These are phyloP conservation scores for Bipolaris cookei DNA, from an alignment of 2,329 filamentous ascomycete genomes.

Conservation along the genomic window DNA sequence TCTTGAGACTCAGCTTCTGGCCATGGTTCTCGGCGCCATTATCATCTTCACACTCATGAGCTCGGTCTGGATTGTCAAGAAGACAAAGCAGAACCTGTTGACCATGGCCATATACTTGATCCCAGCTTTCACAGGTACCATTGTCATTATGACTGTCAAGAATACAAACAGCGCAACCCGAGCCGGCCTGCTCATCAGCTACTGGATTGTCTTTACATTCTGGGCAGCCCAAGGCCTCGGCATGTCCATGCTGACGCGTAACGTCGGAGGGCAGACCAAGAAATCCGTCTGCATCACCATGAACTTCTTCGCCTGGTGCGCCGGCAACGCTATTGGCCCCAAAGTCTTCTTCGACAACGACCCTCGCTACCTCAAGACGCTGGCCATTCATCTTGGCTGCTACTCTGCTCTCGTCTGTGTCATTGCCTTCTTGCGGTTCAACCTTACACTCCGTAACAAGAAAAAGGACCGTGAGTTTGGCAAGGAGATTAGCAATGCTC, in stretches of 20 bases:
- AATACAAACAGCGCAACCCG: constrained; percentile 65
- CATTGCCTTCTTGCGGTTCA: constrained; percentile 64
- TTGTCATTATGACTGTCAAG: constrained; percentile 71
- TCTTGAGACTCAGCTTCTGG: constrained; percentile 73
- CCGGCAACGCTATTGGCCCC: constrained; percentile 69
- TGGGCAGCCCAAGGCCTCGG: constrained; percentile 74
- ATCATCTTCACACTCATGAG: constrained; percentile 73
- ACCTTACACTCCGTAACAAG: constrained; percentile 65
- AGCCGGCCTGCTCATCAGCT: constrained; percentile 72
- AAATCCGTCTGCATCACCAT: constrained; percentile 71
- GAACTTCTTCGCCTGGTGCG: constrained; percentile 73
- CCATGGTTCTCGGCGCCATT: constrained; percentile 76
- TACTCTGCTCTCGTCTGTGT: constrained; percentile 66
- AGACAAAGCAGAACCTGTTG: constrained; percentile 70
- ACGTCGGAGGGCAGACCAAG: constrained; percentile 76
- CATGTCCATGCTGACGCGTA: constrained; percentile 71
- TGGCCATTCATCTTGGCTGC: constrained; percentile 72
- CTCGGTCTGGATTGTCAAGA: constrained; percentile 72
- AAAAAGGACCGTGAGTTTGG: constrained; percentile 57
- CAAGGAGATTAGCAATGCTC: constrained; percentile 44
- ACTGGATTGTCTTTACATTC: constrained; percentile 79
- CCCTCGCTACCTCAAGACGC: constrained; percentile 73
- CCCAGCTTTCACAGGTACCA: constrained; percentile 73
- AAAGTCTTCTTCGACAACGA: constrained; percentile 56
- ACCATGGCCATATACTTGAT: constrained; percentile 71